These are phyloP conservation scores for Fagopyrum esculentum DNA, from an alignment of 148 eudicot genomes.

Conservation along the genomic window DNA sequence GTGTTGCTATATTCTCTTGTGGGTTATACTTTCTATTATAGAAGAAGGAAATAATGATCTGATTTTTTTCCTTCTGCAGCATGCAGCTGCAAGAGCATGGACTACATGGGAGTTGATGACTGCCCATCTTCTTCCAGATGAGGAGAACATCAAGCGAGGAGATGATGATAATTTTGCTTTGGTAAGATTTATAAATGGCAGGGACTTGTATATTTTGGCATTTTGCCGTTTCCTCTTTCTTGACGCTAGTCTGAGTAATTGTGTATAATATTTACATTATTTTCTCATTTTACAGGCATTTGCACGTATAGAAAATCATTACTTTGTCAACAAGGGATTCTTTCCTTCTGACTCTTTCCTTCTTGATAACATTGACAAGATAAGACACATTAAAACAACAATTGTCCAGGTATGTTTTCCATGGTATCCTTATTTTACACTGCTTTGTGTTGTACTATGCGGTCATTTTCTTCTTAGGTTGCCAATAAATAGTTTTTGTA, in stretches of 20 bases:
- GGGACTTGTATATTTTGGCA: too few species aligned
- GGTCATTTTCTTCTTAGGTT: neutral
- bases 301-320: conserved; percentile 94
- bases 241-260: neutral
- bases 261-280: neutral
- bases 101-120: conserved; percentile 99
- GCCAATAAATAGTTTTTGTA: neutral
- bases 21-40: neutral
- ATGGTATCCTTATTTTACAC: neutral
- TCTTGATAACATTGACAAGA: conserved; percentile 83
- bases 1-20: too few species aligned
- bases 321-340: conserved; percentile 82
- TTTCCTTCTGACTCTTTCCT: conserved; percentile 73
- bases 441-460: neutral
- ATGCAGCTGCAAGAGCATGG: conserved; percentile 94
- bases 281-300: conserved; percentile 58
- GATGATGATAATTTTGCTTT: conserved; percentile 78
- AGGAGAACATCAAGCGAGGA: conserved; percentile 72
- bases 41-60: neutral
- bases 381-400: conserved; percentile 71
- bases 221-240: neutral
- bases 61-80: conserved; percentile 22
- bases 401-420: conserved; percentile 73
- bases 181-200: conserved; percentile 35
- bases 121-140: conserved; percentile 74